Conservation (phyloP, 805 yeast genomes). For the Lipomyces chichibuensis region DNA sequence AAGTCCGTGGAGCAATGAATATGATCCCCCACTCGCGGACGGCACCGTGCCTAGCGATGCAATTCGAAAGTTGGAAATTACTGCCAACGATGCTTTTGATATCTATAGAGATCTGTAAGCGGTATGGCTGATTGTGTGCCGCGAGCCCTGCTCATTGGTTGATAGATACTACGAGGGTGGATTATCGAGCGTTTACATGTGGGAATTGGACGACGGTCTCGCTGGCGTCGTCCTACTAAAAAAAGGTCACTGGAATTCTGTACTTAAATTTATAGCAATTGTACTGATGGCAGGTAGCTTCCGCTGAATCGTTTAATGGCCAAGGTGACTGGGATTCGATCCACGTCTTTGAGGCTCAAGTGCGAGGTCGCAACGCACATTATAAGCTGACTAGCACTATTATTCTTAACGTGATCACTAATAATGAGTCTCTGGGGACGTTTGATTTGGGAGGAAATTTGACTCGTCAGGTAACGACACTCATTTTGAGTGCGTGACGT, state of each 20-base stretch:
- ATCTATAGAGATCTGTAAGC: conserved; percentile 75
- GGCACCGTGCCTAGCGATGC: conserved; percentile 72
- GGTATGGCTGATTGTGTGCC: background rate
- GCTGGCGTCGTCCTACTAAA: conserved; percentile 91
- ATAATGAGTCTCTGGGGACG: conserved; percentile 45
- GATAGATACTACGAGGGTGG: conserved; percentile 86
- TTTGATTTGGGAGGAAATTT: conserved; percentile 75
- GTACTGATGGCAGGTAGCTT: conserved; percentile 1
- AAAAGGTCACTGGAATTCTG: conserved; percentile 48
- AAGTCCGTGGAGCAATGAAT: conserved; percentile 86
- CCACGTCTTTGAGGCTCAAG: conserved; percentile 80
- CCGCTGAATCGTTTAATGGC: conserved; percentile 14
- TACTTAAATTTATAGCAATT: background rate
- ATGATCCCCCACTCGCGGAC: conserved; percentile 58
- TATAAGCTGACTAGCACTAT: conserved; percentile 88
- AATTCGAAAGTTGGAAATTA: conserved; percentile 72
- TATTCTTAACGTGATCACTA: conserved; percentile 65
- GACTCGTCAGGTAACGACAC: conserved; percentile 63
- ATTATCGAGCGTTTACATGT: conserved; percentile 79
- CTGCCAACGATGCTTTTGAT: conserved; percentile 89
- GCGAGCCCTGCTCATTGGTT: background rate
- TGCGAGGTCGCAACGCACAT: conserved; percentile 44
- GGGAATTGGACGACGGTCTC: conserved; percentile 84
- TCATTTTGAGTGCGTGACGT: background rate
- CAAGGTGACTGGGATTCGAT: conserved; percentile 86